phyloP scores from a whole-genome alignment of 805 yeast species.

The Nakazawaea ernobii region DNA sequence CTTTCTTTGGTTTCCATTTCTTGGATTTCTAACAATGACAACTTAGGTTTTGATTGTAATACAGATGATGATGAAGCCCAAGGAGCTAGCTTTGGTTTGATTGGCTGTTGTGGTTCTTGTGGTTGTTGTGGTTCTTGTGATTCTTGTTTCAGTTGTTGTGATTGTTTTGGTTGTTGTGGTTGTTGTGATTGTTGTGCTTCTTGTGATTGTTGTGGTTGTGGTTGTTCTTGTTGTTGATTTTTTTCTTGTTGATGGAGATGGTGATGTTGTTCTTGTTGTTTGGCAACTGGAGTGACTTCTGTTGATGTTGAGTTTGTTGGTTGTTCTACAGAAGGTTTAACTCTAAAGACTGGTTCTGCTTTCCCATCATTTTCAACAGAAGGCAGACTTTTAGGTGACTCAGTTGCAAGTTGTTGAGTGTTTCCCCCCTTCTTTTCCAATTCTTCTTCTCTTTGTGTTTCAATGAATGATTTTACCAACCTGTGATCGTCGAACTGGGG shows the following conservation, averaged over 20 bases:
- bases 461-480: not conserved
- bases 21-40: conserved; percentile 48
- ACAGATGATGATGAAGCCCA: conserved; percentile 39
- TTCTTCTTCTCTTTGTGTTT: conserved; percentile 44
- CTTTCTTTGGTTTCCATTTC: conserved; percentile 39
- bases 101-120: conserved; percentile 3
- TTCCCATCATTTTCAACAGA: too few relatives aligned
- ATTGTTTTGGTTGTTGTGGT: not conserved
- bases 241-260: not conserved
- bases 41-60: conserved; percentile 26
- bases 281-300: too few relatives aligned
- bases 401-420: too few relatives aligned
- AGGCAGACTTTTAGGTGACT: too few relatives aligned
- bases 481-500: conserved; percentile 12
- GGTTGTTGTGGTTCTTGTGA: not conserved
- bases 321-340: too few relatives aligned
- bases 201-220: not conserved
- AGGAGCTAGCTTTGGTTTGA: conserved; percentile 36
- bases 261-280: too few relatives aligned
- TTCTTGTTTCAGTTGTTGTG: not conserved
- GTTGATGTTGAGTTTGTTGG: too few relatives aligned
- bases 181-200: not conserved
- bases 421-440: conserved; percentile 16
- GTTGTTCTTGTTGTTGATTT: not conserved
- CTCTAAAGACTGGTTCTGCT: too few relatives aligned